Conservation (phyloP, 345 rosid species). For the Clarkia xantiana region DNA sequence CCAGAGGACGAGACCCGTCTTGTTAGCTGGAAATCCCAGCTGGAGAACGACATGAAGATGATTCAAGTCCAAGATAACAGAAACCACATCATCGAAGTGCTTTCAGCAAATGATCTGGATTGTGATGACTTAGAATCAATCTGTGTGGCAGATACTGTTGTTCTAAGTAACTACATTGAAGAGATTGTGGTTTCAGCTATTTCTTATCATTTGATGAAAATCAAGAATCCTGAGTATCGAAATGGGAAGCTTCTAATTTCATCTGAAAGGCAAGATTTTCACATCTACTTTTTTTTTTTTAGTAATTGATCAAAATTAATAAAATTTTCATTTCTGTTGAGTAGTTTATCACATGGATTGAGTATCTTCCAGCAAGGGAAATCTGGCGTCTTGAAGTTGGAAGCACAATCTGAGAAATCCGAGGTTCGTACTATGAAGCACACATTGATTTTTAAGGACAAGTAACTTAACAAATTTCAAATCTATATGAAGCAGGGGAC, state of each 20-base stretch:
- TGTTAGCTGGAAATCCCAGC: slow-evolving; percentile 84
- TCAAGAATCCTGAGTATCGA: slow-evolving; percentile 57
- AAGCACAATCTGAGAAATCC: slow-evolving; percentile 27
- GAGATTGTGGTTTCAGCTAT: slow-evolving; percentile 88
- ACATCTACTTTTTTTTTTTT: no score
- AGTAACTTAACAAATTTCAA: background rate
- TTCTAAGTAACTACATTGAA: slow-evolving; percentile 67
- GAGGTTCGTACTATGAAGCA: slow-evolving; percentile 19
- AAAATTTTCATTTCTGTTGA: background rate
- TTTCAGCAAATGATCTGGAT: slow-evolving; percentile 71
- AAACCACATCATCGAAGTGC: slow-evolving; percentile 83
- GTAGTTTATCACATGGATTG: slow-evolving; percentile 85
- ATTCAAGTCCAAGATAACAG: slow-evolving; percentile 80
- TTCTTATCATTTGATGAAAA: slow-evolving; percentile 80
- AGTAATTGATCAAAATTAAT: background rate
- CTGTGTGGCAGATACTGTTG: slow-evolving; percentile 50
- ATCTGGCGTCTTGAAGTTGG: slow-evolving; percentile 35
- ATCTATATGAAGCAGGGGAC: slow-evolving; percentile 21
- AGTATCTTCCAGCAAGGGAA: slow-evolving; percentile 64
- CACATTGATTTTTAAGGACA: background rate
- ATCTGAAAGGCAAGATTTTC: slow-evolving; percentile 48
- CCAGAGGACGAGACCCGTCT: slow-evolving; percentile 69
- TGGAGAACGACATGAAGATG: slow-evolving; percentile 88
- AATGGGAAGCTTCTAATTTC: slow-evolving; percentile 81
- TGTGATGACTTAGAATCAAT: slow-evolving; percentile 78